Conservation (phyloP, 2,329 filamentous ascomycete species). For the Xylariaceae sp. region DNA sequence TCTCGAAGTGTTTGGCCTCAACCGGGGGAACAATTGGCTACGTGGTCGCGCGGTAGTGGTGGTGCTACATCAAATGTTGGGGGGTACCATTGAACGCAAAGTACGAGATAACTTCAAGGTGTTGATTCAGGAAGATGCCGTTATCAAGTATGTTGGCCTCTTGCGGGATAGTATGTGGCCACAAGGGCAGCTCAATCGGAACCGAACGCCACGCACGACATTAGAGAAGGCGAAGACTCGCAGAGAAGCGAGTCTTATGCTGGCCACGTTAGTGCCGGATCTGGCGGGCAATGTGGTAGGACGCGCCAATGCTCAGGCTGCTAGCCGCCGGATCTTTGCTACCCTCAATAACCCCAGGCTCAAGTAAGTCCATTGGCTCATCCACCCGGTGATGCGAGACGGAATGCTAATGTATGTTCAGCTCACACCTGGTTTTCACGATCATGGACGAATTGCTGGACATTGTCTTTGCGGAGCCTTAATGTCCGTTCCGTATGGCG, state of each 20-base stretch:
- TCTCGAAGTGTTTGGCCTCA: constrained; percentile 89
- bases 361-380: constrained; percentile 58
- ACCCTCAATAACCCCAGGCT: constrained; percentile 85
- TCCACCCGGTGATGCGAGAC: background rate
- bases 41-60: constrained; percentile 93
- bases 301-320: constrained; percentile 82
- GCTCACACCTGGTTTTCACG: constrained; percentile 64
- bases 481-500: constrained; percentile 5
- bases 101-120: constrained; percentile 77
- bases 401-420: constrained; percentile 32
- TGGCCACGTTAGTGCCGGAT: constrained; percentile 86
- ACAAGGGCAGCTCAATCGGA: constrained; percentile 50
- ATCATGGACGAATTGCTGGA: constrained; percentile 65
- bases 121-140: constrained; percentile 69
- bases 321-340: constrained; percentile 81
- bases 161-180: constrained; percentile 81
- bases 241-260: constrained; percentile 81
- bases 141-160: constrained; percentile 69
- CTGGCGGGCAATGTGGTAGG: constrained; percentile 90
- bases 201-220: constrained; percentile 53
- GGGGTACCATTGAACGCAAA: constrained; percentile 93
- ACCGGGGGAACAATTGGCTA: constrained; percentile 94
- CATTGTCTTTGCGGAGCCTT: constrained; percentile 52
- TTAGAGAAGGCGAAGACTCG: constrained; percentile 74
- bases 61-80: constrained; percentile 89